phyloP scores from a whole-genome alignment of 179 eudicot species.

The Beta lomatogona region DNA sequence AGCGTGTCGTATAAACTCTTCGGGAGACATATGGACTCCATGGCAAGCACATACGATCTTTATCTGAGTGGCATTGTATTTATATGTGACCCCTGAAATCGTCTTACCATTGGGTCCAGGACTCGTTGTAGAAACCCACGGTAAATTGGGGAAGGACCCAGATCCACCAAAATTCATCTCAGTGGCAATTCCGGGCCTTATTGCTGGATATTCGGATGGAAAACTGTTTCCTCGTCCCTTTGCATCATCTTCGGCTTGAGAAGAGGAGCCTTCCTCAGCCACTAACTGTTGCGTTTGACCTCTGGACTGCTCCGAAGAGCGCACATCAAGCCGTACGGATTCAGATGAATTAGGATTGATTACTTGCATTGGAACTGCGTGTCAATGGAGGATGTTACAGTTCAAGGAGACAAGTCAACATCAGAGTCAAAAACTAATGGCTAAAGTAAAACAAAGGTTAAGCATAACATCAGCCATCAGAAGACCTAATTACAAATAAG shows the following conservation, averaged over 20 bases:
- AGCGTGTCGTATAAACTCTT: slow-evolving; percentile 85
- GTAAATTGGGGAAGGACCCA: slow-evolving; percentile 79
- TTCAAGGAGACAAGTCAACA: slow-evolving; percentile 4
- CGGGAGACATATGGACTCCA: slow-evolving; percentile 85
- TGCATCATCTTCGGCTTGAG: slow-evolving; percentile 46
- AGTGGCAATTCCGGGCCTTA: slow-evolving; percentile 78
- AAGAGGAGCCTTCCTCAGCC: slow-evolving; percentile 54
- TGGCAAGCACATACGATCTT: slow-evolving; percentile 97
- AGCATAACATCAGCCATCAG: background rate
- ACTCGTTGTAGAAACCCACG: slow-evolving; percentile 96
- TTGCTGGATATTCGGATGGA: slow-evolving; percentile 63
- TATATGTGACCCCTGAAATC: slow-evolving; percentile 91
- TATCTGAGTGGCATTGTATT: slow-evolving; percentile 65
- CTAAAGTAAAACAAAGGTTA: background rate
- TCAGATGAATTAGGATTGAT: slow-evolving; percentile 44
- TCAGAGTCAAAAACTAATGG: background rate
- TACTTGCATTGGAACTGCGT: slow-evolving; percentile 44
- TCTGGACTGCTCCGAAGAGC: slow-evolving; percentile 37
- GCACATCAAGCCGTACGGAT: slow-evolving; percentile 41
- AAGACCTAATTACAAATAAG: background rate
- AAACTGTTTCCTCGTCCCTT: slow-evolving; percentile 43
- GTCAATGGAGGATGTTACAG: background rate
- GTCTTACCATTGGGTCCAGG: slow-evolving; percentile 80
- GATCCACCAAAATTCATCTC: slow-evolving; percentile 87
- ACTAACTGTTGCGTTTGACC: slow-evolving; percentile 40